Percentiles rank a stretch among this genome's conserved stretches.
Conservation (phyloP, 805 yeast genomes). For the Spathaspora gorwiae region DNA sequence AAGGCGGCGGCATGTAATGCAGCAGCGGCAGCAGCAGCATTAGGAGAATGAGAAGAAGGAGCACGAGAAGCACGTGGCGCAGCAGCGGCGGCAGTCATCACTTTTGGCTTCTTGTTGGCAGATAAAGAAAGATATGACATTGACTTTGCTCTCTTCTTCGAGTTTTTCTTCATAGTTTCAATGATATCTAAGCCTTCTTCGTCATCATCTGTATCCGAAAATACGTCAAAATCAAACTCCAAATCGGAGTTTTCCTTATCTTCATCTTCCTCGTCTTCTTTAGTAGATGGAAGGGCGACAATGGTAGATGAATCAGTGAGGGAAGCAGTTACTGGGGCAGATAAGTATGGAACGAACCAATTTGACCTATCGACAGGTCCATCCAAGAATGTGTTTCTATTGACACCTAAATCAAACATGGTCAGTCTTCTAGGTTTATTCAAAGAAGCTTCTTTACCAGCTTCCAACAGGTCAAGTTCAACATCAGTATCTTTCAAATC, state of each 20-base stretch:
- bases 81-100: conserved; percentile 73
- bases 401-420: conserved; percentile 46
- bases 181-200: conserved; percentile 30
- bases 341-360: conserved; percentile 60
- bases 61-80: conserved; percentile 74
- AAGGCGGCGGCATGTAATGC: conserved; percentile 67
- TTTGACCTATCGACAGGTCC: conserved; percentile 29
- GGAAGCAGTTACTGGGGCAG: conserved; percentile 77
- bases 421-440: conserved; percentile 47
- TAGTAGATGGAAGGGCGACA: neutral
- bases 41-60: conserved; percentile 52
- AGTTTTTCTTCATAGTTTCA: conserved; percentile 40
- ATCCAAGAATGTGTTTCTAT: conserved; percentile 34
- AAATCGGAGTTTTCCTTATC: conserved; percentile 30
- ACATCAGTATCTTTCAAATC: conserved; percentile 2
- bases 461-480: conserved; percentile 26
- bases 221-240: conserved; percentile 47
- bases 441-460: conserved; percentile 29
- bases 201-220: conserved; percentile 38
- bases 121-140: conserved; percentile 48
- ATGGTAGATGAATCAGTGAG: conserved; percentile 29
- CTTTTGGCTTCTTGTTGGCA: conserved; percentile 41
- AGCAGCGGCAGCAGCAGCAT: conserved; percentile 71
- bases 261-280: conserved; percentile 1
- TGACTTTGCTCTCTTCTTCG: conserved; percentile 56